A percentile compares a stretch with the other conserved stretches of the same genome.
Evolutionary conservation across 495 filamentous ascomycete genomes (phyloP).

Genomic region (Aspergillus egyptiacus): DNA sequence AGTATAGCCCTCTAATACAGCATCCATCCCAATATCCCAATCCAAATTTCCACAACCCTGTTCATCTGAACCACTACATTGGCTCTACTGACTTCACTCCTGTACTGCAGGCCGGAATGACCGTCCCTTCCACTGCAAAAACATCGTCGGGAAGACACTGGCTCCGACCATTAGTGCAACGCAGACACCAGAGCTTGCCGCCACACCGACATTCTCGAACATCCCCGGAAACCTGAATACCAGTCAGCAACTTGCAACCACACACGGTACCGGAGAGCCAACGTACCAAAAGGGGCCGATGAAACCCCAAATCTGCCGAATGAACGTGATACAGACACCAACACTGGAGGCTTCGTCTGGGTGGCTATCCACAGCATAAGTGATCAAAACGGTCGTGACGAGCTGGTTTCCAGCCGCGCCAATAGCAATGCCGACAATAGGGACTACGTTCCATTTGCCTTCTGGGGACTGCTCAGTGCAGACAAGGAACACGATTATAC

Average conservation of each 20-base stretch:
- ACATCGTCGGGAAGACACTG: conserved; percentile 41
- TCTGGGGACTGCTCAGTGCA: conserved; percentile 35
- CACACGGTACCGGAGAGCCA: not conserved
- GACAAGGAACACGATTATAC: conserved; percentile 47
- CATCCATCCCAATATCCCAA: too few species aligned
- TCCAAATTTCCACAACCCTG: too few species aligned
- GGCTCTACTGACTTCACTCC: not conserved
- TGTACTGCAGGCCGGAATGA: conserved; percentile 17
- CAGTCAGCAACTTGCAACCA: conserved; percentile 8
- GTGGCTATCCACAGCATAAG: conserved; percentile 52
- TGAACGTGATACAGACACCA: conserved; percentile 53
- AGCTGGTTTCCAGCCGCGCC: conserved; percentile 51
- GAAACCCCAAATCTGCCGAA: conserved; percentile 52
- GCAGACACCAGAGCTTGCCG: conserved; percentile 36
- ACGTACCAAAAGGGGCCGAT: conserved; percentile 53
- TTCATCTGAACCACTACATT: not conserved
- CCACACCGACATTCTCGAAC: conserved; percentile 41
- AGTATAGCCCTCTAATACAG: too few species aligned
- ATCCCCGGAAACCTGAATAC: conserved; percentile 45
- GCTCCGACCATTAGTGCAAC: conserved; percentile 39
- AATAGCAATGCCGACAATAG: conserved; percentile 47
- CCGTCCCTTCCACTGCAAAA: conserved; percentile 32
- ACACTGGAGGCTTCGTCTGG: conserved; percentile 44
- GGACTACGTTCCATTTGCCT: conserved; percentile 43
- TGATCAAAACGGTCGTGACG: conserved; percentile 51